Conservation (phyloP, 1,139 yeast genomes). For the Taiozyma onychis region DNA sequence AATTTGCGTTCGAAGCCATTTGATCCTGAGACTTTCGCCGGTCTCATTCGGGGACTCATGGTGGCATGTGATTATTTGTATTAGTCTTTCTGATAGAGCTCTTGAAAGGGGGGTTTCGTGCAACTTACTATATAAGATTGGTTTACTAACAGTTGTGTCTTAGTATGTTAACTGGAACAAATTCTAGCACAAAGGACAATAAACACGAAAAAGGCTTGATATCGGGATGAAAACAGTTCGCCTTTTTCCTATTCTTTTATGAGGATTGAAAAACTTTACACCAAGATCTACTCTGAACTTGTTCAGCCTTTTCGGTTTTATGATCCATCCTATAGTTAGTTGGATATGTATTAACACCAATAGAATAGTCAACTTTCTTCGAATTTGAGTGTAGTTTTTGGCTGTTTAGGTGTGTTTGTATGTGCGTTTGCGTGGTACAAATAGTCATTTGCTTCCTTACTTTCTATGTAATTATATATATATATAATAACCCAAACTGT, state of each 20-base stretch:
- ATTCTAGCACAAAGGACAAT: background rate
- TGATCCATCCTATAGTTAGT: background rate
- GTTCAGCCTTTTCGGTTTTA: background rate
- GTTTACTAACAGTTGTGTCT: too few species aligned
- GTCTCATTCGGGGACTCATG: slow-evolving; percentile 27
- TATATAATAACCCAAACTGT: too few species aligned
- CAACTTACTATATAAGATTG: too few species aligned
- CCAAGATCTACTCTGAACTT: slow-evolving; percentile 36
- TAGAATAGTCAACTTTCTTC: too few species aligned
- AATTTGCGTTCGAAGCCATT: slow-evolving; percentile 60
- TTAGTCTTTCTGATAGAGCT: slow-evolving; percentile 10
- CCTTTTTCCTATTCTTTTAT: slow-evolving; percentile 24
- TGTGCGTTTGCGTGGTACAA: too few species aligned
- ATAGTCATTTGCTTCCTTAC: too few species aligned
- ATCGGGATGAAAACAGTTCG: slow-evolving; percentile 32
- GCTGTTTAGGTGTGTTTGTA: too few species aligned
- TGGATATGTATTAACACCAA: too few species aligned
- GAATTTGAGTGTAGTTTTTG: too few species aligned
- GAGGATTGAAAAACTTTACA: slow-evolving; percentile 30
- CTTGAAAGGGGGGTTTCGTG: background rate
- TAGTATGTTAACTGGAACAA: too few species aligned
- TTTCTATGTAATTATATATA: too few species aligned
- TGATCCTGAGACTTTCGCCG: slow-evolving; percentile 15
- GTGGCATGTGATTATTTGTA: slow-evolving; percentile 33
- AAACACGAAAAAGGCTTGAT: background rate